These are phyloP conservation scores for Cladorrhinum samala DNA, from an alignment of 495 filamentous ascomycete species.

Conservation along the genomic window DNA sequence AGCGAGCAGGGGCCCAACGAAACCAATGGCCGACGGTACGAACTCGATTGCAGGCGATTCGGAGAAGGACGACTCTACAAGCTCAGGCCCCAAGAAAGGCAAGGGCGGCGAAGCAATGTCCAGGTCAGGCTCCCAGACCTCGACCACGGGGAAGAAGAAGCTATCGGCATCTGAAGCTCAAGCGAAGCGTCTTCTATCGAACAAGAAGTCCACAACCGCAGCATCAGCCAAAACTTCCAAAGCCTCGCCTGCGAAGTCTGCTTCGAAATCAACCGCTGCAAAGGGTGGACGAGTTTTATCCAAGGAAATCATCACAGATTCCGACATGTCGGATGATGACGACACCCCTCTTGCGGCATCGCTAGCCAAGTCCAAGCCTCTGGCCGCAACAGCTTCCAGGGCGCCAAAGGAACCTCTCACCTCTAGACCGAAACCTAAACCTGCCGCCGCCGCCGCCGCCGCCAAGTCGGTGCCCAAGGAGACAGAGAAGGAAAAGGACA, in stretches of 20 bases:
- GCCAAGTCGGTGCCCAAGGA: constrained; percentile 11
- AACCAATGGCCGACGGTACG: constrained; percentile 50
- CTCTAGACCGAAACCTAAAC: constrained; percentile 10
- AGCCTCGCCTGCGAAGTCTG: constrained; percentile 23
- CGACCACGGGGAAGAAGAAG: constrained; percentile 51
- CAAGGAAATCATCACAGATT: constrained; percentile 68
- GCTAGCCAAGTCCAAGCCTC: constrained; percentile 31
- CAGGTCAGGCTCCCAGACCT: constrained; percentile 47
- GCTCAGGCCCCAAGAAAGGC: constrained; percentile 23
- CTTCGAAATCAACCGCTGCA: constrained; percentile 17
- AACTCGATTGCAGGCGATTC: constrained; percentile 53
- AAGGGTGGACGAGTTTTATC: constrained; percentile 38
- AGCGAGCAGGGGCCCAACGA: constrained; percentile 50
- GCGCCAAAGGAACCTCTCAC: constrained; percentile 25
- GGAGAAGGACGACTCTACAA: constrained; percentile 31
- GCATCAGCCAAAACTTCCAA: constrained; percentile 30
- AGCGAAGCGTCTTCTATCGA: constrained; percentile 55
- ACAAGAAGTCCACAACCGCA: constrained; percentile 42
- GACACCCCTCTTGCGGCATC: constrained; percentile 32
- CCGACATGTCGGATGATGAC: constrained; percentile 60
- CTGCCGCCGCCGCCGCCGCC: constrained; percentile 5
- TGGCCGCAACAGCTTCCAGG: constrained; percentile 21
- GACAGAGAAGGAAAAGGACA: constrained; percentile 23
- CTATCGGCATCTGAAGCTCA: constrained; percentile 54
- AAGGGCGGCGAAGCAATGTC: constrained; percentile 48